A percentile compares a stretch with the other conserved stretches of the same genome.
Evolutionary conservation across 129 eudicot genomes (phyloP).

Genomic region (Chrysanthemum seticuspe): DNA sequence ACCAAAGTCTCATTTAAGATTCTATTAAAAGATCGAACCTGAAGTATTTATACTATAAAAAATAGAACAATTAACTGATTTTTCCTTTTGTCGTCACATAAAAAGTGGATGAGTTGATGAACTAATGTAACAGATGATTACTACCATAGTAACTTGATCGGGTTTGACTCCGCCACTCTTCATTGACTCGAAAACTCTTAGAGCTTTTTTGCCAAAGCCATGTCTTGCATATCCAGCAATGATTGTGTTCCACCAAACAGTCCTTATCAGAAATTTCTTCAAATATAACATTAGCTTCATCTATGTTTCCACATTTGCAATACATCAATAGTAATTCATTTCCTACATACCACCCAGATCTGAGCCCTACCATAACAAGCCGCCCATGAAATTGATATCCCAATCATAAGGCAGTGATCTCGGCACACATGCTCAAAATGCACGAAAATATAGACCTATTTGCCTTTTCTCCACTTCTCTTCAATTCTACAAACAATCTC

Average conservation of each 20-base stretch:
- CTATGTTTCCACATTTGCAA: no score
- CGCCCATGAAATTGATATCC: constrained; percentile 43
- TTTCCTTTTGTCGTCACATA: not conserved
- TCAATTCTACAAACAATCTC: no score
- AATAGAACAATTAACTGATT: not conserved
- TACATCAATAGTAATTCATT: no score
- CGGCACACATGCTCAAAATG: constrained; percentile 54
- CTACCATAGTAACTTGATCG: constrained; percentile 36
- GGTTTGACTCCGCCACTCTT: constrained; percentile 41
- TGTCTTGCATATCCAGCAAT: constrained; percentile 79
- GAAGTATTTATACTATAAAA: not conserved
- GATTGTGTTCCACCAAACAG: constrained; percentile 26
- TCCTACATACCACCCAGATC: no score
- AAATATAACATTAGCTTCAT: not conserved
- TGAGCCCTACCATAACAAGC: no score
- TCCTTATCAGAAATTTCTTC: constrained; percentile 58
- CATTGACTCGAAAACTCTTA: constrained; percentile 56
- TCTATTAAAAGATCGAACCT: not conserved
- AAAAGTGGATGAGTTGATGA: not conserved
- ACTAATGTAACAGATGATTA: not conserved
- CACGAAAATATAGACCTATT: no score
- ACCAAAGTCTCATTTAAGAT: not conserved
- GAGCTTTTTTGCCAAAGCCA: constrained; percentile 68
- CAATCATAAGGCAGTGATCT: constrained; percentile 60
- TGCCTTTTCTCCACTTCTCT: no score